Percentiles rank a stretch among this genome's conserved stretches.
Evolutionary conservation across 148 eudicot genomes (phyloP).

Genomic region (Camellia granthamiana): DNA sequence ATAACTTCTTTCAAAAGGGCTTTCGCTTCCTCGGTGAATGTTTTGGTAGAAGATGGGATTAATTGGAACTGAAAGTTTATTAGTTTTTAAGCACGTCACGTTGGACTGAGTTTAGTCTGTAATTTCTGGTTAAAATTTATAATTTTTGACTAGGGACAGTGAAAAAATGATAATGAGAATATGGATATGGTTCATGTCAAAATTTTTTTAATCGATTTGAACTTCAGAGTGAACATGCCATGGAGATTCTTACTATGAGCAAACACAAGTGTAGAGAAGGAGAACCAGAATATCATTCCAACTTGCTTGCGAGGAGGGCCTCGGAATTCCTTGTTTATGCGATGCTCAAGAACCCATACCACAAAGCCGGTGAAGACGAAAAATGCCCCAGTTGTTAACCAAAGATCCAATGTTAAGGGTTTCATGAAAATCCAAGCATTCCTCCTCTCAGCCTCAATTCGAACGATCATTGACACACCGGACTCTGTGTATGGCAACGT

Average conservation of each 20-base stretch:
- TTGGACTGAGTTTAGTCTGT: too few relatives aligned
- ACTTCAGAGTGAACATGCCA: too few relatives aligned
- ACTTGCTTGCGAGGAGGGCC: constrained; percentile 56
- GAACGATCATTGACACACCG: constrained; percentile 56
- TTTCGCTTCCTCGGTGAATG: too few relatives aligned
- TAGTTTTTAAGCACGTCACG: too few relatives aligned
- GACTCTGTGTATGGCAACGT: constrained; percentile 65
- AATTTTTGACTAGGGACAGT: too few relatives aligned
- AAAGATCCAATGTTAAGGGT: constrained; percentile 57
- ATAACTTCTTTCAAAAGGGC: too few relatives aligned
- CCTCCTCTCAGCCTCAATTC: constrained; percentile 37
- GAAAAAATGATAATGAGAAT: too few relatives aligned
- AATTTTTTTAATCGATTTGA: too few relatives aligned
- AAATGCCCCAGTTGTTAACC: constrained; percentile 53
- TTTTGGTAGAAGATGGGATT: too few relatives aligned
- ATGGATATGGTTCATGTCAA: too few relatives aligned
- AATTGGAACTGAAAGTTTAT: too few relatives aligned
- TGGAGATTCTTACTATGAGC: constrained; percentile 54
- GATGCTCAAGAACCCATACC: constrained; percentile 73
- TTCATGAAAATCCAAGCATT: constrained; percentile 70
- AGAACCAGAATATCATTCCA: constrained; percentile 65
- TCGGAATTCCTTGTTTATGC: constrained; percentile 51
- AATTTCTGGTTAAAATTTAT: too few relatives aligned
- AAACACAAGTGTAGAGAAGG: constrained; percentile 71
- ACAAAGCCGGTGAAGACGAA: constrained; percentile 66